Base-by-base conservation (phyloP, 371 early-diverging fungal species). In the Saksenaea oblongispora region DNA sequence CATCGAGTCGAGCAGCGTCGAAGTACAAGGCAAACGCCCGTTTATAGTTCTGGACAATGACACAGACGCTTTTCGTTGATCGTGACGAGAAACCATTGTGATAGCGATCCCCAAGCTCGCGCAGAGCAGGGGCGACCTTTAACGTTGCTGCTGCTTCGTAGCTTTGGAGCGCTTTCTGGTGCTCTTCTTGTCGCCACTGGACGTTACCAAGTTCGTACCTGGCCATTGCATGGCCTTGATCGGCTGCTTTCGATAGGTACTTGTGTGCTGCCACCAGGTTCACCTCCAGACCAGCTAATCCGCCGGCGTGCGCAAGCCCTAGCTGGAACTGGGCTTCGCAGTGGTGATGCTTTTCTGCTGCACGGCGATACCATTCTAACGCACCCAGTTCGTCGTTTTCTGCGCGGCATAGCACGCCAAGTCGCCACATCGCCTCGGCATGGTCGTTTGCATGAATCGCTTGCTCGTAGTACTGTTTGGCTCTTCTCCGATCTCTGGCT, bases 291-390 rank as follows among this genome's bases (percentile, higher is more conserved):
- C 65, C 67, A 39, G 64, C 72, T 7, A 62, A 56, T 8, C 79
- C 76, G 17, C 68, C 44, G 15, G 62, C 34, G 39, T 79, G 79
- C 59, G 54, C 71, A 8, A 75, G 24, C 2, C 79, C 76, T 5
- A 75, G 51, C n/a, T 72, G 68, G 24, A 65, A 79, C 34, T 66
- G 69, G n/a, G 79, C 69, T n/a, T 67, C 70, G 3, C 51, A 26
- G 36, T 71, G 67, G 17, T 65, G 15, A 9, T 39, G 37, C 15
- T 36, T 15, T 14, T 61, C 62, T 24, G 63, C 67, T 10, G 67
- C 67, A 35, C 35, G 36, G 0, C 55, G 58, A n/a, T 61, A 62
- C 59, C 59, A 61, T 24, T 62, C 61, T 18, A 67, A 54, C 8
- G 63, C 67, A 15, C 34, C 39, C 0, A 24, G 18, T 1, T 60